A percentile compares a stretch with the other conserved stretches of the same genome.
phyloP scores from a whole-genome alignment of 1,284 basidiomycete species.

The Volvariella surrecta region DNA sequence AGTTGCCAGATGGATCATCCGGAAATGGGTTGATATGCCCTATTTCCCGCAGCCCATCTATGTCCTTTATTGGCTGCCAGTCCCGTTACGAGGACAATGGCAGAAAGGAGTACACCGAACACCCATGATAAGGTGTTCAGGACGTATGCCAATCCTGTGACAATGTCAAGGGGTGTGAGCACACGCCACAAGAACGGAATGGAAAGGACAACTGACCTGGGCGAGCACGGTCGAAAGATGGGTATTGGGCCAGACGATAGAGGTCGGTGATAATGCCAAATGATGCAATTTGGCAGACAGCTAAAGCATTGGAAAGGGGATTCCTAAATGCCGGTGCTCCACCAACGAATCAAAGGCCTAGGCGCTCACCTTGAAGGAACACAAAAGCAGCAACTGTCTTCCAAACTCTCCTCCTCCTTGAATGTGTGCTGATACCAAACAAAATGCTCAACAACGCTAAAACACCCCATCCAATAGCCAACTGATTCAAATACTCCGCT shows the following conservation, averaged over 20 bases:
- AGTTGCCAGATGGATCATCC: no score
- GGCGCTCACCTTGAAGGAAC: slow-evolving; percentile 44
- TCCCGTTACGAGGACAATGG: slow-evolving; percentile 54
- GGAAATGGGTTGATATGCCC: slow-evolving; percentile 50
- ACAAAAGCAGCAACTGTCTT: slow-evolving; percentile 57
- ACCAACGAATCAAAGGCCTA: neutral
- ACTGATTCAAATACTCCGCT: slow-evolving; percentile 53
- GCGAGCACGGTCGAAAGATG: slow-evolving; percentile 47
- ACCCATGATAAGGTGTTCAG: slow-evolving; percentile 57
- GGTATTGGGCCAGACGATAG: slow-evolving; percentile 37
- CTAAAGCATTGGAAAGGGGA: slow-evolving; percentile 29
- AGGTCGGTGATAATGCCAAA: slow-evolving; percentile 61
- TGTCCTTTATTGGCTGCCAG: slow-evolving; percentile 58
- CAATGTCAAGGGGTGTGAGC: slow-evolving; percentile 1
- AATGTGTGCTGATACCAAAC: slow-evolving; percentile 64
- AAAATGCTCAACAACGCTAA: slow-evolving; percentile 49
- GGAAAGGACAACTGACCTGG: slow-evolving; percentile 37
- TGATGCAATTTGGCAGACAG: slow-evolving; percentile 48
- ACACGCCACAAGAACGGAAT: neutral
- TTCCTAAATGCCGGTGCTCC: neutral
- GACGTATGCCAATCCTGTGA: slow-evolving; percentile 46
- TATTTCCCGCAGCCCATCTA: slow-evolving; percentile 68
- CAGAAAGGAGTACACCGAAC: slow-evolving; percentile 38
- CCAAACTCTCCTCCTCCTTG: slow-evolving; percentile 67
- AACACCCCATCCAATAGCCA: slow-evolving; percentile 54